Evolutionary conservation across 2,329 filamentous ascomycete species (phyloP).

Genomic region (Fusarium sp.): DNA sequence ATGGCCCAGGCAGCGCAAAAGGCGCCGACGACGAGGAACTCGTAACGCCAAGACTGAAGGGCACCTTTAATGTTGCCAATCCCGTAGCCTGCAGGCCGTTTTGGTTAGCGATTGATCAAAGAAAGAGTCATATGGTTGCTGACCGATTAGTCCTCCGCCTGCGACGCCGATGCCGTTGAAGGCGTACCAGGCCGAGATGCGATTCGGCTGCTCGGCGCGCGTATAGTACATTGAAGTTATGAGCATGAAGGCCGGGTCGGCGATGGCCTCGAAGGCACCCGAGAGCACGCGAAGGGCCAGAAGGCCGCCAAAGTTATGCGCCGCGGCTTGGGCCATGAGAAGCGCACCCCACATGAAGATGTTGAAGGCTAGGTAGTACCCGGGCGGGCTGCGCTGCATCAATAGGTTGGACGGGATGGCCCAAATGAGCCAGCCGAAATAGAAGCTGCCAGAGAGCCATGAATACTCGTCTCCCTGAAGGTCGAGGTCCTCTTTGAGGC

Average conservation of each 20-base stretch:
- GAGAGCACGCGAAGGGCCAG: slow-evolving; percentile 71
- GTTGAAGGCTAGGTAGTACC: slow-evolving; percentile 57
- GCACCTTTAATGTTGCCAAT: slow-evolving; percentile 73
- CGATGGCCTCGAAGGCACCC: slow-evolving; percentile 74
- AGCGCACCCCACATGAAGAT: slow-evolving; percentile 71
- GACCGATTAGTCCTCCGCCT: slow-evolving; percentile 65
- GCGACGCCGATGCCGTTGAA: slow-evolving; percentile 74
- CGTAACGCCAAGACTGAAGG: slow-evolving; percentile 76
- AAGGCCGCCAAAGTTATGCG: slow-evolving; percentile 70
- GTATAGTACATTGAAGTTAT: slow-evolving; percentile 79
- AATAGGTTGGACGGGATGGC: slow-evolving; percentile 52
- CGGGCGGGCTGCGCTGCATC: slow-evolving; percentile 55
- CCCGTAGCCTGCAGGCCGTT: slow-evolving; percentile 60
- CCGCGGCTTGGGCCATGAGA: slow-evolving; percentile 67
- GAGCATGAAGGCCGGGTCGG: slow-evolving; percentile 69
- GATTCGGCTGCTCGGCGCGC: slow-evolving; percentile 72
- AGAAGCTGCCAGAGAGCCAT: slow-evolving; percentile 56
- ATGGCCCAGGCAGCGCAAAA: slow-evolving; percentile 74
- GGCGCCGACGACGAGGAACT: slow-evolving; percentile 76
- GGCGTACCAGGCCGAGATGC: slow-evolving; percentile 73
- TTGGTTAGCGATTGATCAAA: not conserved
- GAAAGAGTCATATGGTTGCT: not conserved
- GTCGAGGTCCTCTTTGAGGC: slow-evolving; percentile 71
- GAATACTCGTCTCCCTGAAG: slow-evolving; percentile 72
- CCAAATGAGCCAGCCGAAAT: slow-evolving; percentile 59